Base-by-base conservation (phyloP, 169 alveolate genomes). In the Eimeria sp. region DNA sequence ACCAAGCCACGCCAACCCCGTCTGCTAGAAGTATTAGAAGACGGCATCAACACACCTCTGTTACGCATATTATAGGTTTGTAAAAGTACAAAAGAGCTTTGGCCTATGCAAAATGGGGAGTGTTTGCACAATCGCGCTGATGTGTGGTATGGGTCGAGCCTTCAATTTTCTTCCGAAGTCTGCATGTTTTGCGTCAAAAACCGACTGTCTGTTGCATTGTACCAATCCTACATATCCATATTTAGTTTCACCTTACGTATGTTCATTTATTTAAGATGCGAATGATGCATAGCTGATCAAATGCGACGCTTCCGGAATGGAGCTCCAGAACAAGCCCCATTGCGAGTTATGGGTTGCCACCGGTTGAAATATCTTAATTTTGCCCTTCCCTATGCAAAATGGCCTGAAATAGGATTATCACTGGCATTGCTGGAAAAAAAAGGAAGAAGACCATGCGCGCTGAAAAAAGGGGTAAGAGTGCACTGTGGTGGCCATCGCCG, bases 271-370 rank as follows among this genome's bases (percentile, higher is more conserved):
- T 27, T 64, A 27, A 9, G 10, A 43, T 9, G 11, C 13, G 3
- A n/a, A 8, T 0, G 4, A n/a, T 27, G 40, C 74, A 64, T 6
- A 64, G 74, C 18, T 64, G 40, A 64, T 27, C 83, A 20, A 0
- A 20, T 0, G 1, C 6, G 83, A 40, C 16, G 16, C 30, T 16
- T 23, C 0, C 0, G 18, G 83, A 74, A 20, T 40, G 83, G 43
- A 74, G 56, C 16, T 4, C 83, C 83, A 16, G 33, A 74, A 16
- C 83, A 74, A 74, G 83, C 83, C 83, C 83, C 83, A 40, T 20
- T 74, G 56, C 54, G 83, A 40, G 83, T 14, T 43, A 37, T 6
- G 58, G 54, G 0, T 4, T 33, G 18, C 83, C 18, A 20, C 6
- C 18, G 33, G 54, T 30, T 74, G 83, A 74, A 74, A 40, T 40